These are phyloP conservation scores for Geotrichum cucujoidarum DNA, from an alignment of 1,139 yeast species.

Conservation along the genomic window DNA sequence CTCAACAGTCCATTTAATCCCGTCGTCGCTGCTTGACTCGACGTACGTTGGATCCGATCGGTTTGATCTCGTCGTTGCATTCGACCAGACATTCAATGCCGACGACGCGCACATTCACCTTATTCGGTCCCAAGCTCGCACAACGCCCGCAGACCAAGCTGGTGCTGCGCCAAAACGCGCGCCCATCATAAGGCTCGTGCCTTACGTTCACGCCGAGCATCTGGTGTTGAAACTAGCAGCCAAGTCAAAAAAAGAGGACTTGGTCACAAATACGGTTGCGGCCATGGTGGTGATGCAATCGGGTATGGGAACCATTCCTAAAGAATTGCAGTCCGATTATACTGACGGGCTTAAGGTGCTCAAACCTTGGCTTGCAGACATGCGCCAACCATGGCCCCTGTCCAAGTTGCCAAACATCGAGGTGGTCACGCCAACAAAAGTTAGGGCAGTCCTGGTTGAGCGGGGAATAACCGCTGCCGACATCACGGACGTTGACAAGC, in stretches of 20 bases:
- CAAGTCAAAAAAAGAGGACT: conserved; percentile 17
- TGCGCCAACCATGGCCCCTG: conserved; percentile 60
- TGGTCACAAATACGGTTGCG: conserved; percentile 44
- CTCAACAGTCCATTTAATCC: conserved; percentile 35
- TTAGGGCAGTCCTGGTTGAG: conserved; percentile 69
- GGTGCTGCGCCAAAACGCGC: conserved; percentile 32
- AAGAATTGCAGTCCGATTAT: conserved; percentile 72
- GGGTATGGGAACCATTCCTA: conserved; percentile 77
- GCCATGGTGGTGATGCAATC: conserved; percentile 80
- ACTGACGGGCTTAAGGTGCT: conserved; percentile 61
- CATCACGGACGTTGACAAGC: conserved; percentile 34
- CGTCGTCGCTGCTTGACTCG: conserved; percentile 31
- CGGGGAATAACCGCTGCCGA: conserved; percentile 49
- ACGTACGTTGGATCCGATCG: conserved; percentile 29
- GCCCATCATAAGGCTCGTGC: conserved; percentile 64
- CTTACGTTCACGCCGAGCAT: conserved; percentile 81
- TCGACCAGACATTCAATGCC: conserved; percentile 65
- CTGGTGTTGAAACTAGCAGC: conserved; percentile 28
- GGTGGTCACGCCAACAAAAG: conserved; percentile 61
- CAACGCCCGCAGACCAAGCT: conserved; percentile 17
- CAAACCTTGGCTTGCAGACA: conserved; percentile 50
- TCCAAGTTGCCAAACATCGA: conserved; percentile 68
- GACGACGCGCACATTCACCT: conserved; percentile 36
- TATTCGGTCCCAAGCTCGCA: conserved; percentile 31
- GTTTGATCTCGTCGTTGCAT: conserved; percentile 61